phyloP scores from a whole-genome alignment of 1,284 basidiomycete genomes.

The Austroboletus rostrupii region DNA sequence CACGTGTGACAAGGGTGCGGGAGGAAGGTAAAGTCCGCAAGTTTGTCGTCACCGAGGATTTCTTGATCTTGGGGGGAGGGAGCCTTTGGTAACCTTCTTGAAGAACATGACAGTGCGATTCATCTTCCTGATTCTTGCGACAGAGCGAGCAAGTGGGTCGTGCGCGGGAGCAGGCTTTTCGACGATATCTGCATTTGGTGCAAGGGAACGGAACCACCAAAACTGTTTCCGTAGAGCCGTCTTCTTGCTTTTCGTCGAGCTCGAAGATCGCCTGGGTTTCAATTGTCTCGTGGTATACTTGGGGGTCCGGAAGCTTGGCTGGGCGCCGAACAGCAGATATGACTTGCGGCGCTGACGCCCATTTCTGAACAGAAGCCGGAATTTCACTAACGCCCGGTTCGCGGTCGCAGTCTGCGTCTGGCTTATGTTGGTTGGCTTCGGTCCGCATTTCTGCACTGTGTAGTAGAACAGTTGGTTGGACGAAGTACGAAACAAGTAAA shows the following conservation, averaged over 20 bases:
- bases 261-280: slow-evolving; percentile 27
- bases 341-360: slow-evolving; percentile 16
- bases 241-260: slow-evolving; percentile 13
- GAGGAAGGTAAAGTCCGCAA: neutral
- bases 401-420: neutral
- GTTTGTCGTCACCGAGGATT: neutral
- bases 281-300: slow-evolving; percentile 19
- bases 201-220: slow-evolving; percentile 22
- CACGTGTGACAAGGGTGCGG: neutral
- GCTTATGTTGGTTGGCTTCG: neutral
- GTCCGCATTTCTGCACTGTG: no score
- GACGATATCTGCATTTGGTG: slow-evolving; percentile 7
- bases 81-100: slow-evolving; percentile 20
- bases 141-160: slow-evolving; percentile 23
- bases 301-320: slow-evolving; percentile 11
- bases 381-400: slow-evolving; percentile 1
- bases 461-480: no score
- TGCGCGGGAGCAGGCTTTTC: slow-evolving; percentile 25
- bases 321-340: slow-evolving; percentile 24
- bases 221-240: slow-evolving; percentile 13
- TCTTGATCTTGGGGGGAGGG: slow-evolving; percentile 18
- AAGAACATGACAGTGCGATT: neutral
- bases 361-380: slow-evolving; percentile 21
- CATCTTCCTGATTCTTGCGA: neutral
- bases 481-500: no score